Evolutionary conservation across 768 basidiomycete species (phyloP).

Genomic region (Pleurotus giganteus): DNA sequence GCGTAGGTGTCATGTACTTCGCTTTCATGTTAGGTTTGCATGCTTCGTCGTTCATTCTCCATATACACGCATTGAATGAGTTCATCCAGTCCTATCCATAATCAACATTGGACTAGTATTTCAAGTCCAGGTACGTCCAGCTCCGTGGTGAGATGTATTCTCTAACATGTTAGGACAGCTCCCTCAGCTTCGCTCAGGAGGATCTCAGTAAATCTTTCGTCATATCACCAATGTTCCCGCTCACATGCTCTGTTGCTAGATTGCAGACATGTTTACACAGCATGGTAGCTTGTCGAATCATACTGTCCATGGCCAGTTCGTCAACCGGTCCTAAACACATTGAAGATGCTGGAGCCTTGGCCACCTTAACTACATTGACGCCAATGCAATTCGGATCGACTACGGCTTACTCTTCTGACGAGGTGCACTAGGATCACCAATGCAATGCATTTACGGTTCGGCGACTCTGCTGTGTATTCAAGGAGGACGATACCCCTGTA

Average conservation of each 20-base stretch:
- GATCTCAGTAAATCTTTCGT: conserved; percentile 13
- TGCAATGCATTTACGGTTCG: too few relatives aligned
- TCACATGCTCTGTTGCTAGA: background rate
- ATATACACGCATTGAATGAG: background rate
- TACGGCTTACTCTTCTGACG: background rate
- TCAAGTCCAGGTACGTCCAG: conserved; percentile 12
- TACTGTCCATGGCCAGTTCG: conserved; percentile 13
- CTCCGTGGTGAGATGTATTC: background rate
- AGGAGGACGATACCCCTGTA: too few relatives aligned
- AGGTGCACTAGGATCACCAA: background rate
- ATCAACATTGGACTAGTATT: conserved; percentile 18
- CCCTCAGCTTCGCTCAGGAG: conserved; percentile 17
- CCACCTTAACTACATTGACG: background rate
- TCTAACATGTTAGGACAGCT: conserved; percentile 3
- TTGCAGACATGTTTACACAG: conserved; percentile 19
- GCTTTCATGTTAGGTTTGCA: conserved; percentile 16
- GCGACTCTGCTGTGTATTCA: too few relatives aligned
- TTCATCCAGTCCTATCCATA: conserved; percentile 12
- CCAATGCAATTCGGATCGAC: background rate
- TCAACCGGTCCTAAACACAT: conserved; percentile 4
- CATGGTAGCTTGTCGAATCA: conserved; percentile 19
- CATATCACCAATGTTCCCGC: background rate
- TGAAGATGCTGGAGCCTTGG: background rate
- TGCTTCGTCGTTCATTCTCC: background rate
- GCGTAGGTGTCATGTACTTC: conserved; percentile 16